These are phyloP conservation scores for Haberlea rhodopensis DNA, from an alignment of 257 asterid species.

Conservation along the genomic window DNA sequence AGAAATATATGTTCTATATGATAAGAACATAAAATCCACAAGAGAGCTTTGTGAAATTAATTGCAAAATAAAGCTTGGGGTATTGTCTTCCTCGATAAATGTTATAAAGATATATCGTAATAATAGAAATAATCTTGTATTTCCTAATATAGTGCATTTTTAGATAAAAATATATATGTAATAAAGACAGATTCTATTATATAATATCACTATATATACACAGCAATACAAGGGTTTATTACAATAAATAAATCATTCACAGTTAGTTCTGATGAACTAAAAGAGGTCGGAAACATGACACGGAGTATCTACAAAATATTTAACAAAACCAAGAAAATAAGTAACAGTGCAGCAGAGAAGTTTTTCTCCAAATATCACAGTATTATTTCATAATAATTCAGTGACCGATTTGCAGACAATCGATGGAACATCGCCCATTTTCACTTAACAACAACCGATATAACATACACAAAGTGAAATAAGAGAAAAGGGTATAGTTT, in stretches of 20 bases:
- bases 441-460: slow-evolving; percentile 30
- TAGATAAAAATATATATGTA: too few relatives aligned
- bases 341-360: not conserved
- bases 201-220: too few relatives aligned
- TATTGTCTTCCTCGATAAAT: not conserved
- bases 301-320: not conserved
- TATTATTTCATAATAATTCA: slow-evolving; percentile 29
- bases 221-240: too few relatives aligned
- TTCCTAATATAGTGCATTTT: too few relatives aligned
- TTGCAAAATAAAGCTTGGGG: not conserved
- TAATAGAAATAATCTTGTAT: too few relatives aligned
- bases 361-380: slow-evolving; percentile 28
- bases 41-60: not conserved
- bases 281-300: too few relatives aligned
- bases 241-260: too few relatives aligned
- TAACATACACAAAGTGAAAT: slow-evolving; percentile 29
- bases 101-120: too few relatives aligned
- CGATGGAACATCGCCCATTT: slow-evolving; percentile 39
- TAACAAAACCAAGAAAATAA: not conserved
- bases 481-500: slow-evolving; percentile 30
- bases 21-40: slow-evolving; percentile 10
- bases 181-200: too few relatives aligned
- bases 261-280: too few relatives aligned
- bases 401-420: slow-evolving; percentile 48
- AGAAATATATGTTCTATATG: slow-evolving; percentile 6